Base-by-base conservation (phyloP, 1,284 basidiomycete genomes). In the Marasmius oreades region DNA sequence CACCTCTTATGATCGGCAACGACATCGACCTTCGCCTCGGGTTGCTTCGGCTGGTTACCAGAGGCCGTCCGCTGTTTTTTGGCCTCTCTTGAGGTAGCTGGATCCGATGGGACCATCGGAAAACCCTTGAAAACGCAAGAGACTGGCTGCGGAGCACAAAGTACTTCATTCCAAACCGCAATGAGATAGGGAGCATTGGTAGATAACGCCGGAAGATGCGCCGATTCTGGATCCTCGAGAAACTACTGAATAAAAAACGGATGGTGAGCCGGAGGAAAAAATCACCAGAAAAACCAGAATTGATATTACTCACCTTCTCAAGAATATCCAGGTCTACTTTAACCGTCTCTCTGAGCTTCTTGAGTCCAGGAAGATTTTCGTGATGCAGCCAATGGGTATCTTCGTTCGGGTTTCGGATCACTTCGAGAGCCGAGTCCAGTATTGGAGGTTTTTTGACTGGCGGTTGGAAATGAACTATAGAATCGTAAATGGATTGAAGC, bases 161-260 rank as follows among this genome's bases (percentile, higher is more conserved):
- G 63, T 0, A 92, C 73, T 64, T 90, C 85, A 60, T 88, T 82
- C 89, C 89, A 93, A 0, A 91, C 87, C 0, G 87, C 81, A 24
- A 87, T 75, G 24, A 90, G 76, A 64, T 91, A 90, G 0, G 85
- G 85, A 1, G 89, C 86, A 64, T 91, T 91, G 5, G 85, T 88
- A 0, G 87, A 89, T 10, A 82, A 71, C 1, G 82, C 66, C 1
- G 80, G 78, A 1, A 77, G 67, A 36, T 73, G 65, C 5, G 63
- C 70, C 42, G 73, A 76, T 28, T 70, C 54, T 5, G 79, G 73
- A 59, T 81, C 70, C 53, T 76, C 71, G 48, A 87, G 74, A 64
- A 84, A 84, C 86, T 88, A 86, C 83, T 85, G 64, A 61, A 74
- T 50, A 39, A 46, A 20, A 14, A 55, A 36, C 20, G 43, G 51